Percentiles rank a stretch among this genome's conserved stretches.
Evolutionary conservation across 2,329 filamentous ascomycete species (phyloP).

Genomic region (Zopfia rhizophila): DNA sequence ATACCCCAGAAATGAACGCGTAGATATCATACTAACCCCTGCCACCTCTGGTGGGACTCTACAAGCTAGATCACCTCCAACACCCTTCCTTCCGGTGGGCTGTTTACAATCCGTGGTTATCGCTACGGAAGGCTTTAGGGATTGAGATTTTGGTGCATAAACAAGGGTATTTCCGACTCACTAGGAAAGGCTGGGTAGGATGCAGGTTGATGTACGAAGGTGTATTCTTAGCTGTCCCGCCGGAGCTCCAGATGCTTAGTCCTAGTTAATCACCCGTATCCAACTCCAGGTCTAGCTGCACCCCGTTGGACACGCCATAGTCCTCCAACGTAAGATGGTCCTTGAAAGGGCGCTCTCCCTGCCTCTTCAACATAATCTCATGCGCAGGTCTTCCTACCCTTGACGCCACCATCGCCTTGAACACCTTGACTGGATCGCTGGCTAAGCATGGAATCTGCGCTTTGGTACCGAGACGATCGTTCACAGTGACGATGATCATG

Average conservation of each 20-base stretch:
- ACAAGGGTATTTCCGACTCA: no score
- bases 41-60: no score
- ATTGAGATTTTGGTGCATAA: no score
- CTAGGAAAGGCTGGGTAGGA: no score
- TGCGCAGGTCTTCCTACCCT: conserved; percentile 88
- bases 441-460: conserved; percentile 90
- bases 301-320: conserved; percentile 93
- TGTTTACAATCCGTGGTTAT: no score
- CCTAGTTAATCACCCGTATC: conserved; percentile 45
- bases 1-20: no score
- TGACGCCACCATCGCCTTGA: conserved; percentile 92
- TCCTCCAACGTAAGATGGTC: conserved; percentile 88
- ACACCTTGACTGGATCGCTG: conserved; percentile 82
- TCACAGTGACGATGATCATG: conserved; percentile 94
- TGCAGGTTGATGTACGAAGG: no score
- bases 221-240: no score
- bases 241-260: not conserved
- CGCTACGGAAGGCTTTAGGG: no score
- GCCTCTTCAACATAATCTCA: conserved; percentile 90
- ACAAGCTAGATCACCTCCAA: no score
- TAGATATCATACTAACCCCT: no score
- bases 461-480: conserved; percentile 96
- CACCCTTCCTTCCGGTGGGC: no score
- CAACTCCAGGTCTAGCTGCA: conserved; percentile 65
- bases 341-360: conserved; percentile 94